Evolutionary conservation across 306 rosid species (phyloP).

Genomic region (Urtica urens): DNA sequence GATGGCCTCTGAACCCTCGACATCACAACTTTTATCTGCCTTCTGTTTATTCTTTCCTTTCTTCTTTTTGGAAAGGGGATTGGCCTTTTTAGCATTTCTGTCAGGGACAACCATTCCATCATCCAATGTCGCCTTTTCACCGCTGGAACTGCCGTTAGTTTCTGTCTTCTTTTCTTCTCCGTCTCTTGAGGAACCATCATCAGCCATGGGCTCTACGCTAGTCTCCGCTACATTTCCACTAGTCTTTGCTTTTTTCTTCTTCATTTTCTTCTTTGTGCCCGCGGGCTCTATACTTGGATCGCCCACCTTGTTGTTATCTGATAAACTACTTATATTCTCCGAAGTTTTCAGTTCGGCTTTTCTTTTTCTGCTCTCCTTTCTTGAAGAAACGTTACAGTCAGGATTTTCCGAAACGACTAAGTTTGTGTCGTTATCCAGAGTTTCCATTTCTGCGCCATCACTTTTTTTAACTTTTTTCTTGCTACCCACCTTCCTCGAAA

Average conservation of each 20-base stretch:
- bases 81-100: neutral
- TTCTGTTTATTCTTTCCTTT: too few species aligned
- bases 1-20: too few species aligned
- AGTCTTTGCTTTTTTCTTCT: neutral
- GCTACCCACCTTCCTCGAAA: neutral
- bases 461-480: neutral
- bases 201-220: slow-evolving; percentile 2
- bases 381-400: neutral
- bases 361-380: slow-evolving; percentile 2
- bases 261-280: neutral
- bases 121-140: too few species aligned
- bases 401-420: neutral
- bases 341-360: neutral
- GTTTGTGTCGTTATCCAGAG: neutral
- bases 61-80: slow-evolving; percentile 5
- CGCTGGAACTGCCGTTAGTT: too few species aligned
- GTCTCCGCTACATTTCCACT: neutral
- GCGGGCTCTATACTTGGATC: neutral
- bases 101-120: too few species aligned
- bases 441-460: neutral
- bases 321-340: neutral
- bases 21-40: too few species aligned
- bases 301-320: neutral
- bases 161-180: too few species aligned
- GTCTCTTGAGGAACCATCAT: neutral